A percentile compares a stretch with the other conserved stretches of the same genome.
These are phyloP conservation scores for Xylaria flabelliformis DNA, from an alignment of 495 filamentous ascomycete genomes.

Conservation along the genomic window DNA sequence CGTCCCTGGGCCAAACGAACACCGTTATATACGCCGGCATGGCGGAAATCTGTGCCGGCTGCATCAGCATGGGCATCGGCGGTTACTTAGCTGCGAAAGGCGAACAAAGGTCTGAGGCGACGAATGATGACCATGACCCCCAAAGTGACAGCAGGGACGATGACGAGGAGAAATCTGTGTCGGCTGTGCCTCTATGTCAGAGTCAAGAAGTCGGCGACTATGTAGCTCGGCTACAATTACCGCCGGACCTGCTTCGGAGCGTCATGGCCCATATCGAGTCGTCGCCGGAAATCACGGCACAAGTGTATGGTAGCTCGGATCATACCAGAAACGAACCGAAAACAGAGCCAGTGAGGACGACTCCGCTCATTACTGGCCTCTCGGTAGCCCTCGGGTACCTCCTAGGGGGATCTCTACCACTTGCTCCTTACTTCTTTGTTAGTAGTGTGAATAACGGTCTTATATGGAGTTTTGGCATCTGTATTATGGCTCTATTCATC, in stretches of 20 bases:
- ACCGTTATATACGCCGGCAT: conserved; percentile 74
- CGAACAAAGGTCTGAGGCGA: conserved; percentile 52
- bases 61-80: conserved; percentile 74
- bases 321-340: conserved; percentile 17
- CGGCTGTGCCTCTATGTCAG: conserved; percentile 8
- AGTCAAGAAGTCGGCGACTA: conserved; percentile 33
- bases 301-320: conserved; percentile 19
- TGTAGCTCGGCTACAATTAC: conserved; percentile 56
- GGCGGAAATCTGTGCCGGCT: conserved; percentile 68
- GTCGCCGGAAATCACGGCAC: conserved; percentile 62
- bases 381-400: conserved; percentile 75
- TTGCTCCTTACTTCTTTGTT: conserved; percentile 81
- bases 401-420: conserved; percentile 72
- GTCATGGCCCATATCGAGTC: conserved; percentile 70
- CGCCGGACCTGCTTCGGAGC: conserved; percentile 69
- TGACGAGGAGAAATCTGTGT: conserved; percentile 7
- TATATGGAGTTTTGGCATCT: conserved; percentile 71
- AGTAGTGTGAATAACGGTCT: conserved; percentile 65
- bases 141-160: conserved; percentile 15
- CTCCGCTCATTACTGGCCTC: conserved; percentile 47
- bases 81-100: conserved; percentile 75
- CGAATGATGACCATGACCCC: conserved; percentile 1
- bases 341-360: conserved; percentile 25
- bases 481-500: conserved; percentile 70
- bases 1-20: conserved; percentile 64